Conservation (phyloP, 2,329 filamentous ascomycete species). For the Trichoderma arundinaceum region DNA sequence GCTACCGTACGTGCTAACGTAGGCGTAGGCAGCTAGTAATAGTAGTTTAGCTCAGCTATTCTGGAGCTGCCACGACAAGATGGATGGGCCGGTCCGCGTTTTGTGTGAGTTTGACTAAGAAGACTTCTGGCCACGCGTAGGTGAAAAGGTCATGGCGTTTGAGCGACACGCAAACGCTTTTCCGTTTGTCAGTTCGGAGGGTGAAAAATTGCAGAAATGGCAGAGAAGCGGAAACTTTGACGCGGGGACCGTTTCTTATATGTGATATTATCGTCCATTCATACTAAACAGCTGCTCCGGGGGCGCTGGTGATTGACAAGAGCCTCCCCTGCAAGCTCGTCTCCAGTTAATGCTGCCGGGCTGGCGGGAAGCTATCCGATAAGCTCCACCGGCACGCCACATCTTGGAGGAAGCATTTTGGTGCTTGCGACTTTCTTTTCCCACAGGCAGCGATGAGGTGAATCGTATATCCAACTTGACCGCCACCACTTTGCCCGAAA, state of each 20-base stretch:
- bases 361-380: slow-evolving; percentile 27
- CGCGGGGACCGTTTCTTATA: slow-evolving; percentile 20
- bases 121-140: background rate
- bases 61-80: background rate
- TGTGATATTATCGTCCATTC: slow-evolving; percentile 7
- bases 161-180: background rate
- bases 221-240: background rate
- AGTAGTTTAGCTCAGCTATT: background rate
- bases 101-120: no score
- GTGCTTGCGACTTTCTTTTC: background rate
- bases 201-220: background rate
- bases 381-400: slow-evolving; percentile 25
- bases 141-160: background rate
- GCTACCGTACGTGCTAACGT: background rate
- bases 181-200: background rate
- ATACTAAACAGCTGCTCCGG: background rate
- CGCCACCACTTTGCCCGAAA: background rate
- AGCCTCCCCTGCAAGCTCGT: slow-evolving; percentile 16
- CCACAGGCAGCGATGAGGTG: background rate
- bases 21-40: background rate
- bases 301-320: slow-evolving; percentile 12
- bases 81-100: background rate
- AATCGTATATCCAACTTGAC: background rate
- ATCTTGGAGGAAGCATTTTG: background rate
- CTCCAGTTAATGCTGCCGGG: slow-evolving; percentile 24